Conservation (phyloP, 352 stramenopile species). For the Phytophthora aleatoria region DNA sequence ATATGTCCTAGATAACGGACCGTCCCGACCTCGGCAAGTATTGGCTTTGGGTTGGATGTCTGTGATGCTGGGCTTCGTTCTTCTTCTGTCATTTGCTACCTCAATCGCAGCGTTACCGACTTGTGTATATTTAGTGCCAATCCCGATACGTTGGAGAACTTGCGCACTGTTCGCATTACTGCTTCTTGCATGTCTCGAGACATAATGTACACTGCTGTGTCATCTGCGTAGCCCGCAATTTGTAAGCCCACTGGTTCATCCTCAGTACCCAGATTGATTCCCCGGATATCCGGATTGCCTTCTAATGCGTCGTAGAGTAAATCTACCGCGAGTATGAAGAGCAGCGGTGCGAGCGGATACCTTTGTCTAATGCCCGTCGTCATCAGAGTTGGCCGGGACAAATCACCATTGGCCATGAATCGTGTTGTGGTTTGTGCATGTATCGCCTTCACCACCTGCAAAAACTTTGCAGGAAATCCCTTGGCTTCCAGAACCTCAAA, state of each 20-base stretch:
- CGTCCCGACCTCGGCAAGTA: too few relatives aligned
- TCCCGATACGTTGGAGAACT: not conserved
- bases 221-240: conserved; percentile 8
- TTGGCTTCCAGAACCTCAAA: not conserved
- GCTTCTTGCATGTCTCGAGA: not conserved
- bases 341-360: conserved; percentile 2
- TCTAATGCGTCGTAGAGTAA: conserved; percentile 1
- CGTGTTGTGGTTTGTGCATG: not conserved
- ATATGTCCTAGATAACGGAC: too few relatives aligned
- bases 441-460: not conserved
- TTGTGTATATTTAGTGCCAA: not conserved
- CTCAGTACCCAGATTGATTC: too few relatives aligned
- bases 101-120: not conserved
- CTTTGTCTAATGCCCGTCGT: conserved; percentile 3
- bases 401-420: conserved; percentile 12
- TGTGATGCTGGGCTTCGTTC: too few relatives aligned
- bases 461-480: not conserved
- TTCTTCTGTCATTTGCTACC: too few relatives aligned
- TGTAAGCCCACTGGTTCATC: too few relatives aligned
- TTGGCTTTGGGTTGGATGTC: too few relatives aligned
- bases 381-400: not conserved
- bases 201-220: not conserved
- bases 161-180: not conserved
- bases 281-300: not conserved
- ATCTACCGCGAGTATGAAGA: conserved; percentile 7